Conservation (phyloP, 2,329 filamentous ascomycete genomes). For the Botryotinia convoluta region DNA sequence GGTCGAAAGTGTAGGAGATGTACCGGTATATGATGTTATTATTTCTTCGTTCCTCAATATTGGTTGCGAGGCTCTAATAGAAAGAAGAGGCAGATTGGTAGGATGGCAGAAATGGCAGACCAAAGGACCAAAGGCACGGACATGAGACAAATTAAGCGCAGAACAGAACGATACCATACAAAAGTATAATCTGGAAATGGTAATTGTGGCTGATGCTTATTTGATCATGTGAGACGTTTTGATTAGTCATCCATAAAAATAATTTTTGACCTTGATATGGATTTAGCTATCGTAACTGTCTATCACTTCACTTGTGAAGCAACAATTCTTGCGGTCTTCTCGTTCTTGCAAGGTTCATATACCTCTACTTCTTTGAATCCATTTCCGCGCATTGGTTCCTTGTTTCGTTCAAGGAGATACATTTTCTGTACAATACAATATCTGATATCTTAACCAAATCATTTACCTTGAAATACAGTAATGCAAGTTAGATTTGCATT, state of each 20-base stretch:
- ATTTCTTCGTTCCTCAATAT: conserved; percentile 7
- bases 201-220: not conserved
- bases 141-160: conserved; percentile 8
- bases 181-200: not conserved
- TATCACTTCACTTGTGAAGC: not conserved
- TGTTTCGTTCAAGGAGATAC: not conserved
- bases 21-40: conserved; percentile 1
- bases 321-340: not conserved
- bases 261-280: not conserved
- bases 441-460: not conserved
- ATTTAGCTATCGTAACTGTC: no score
- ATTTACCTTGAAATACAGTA: not conserved
- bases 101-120: not conserved
- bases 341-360: not conserved
- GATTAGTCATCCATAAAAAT: conserved; percentile 10
- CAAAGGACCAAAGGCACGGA: conserved; percentile 5
- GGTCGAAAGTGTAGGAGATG: not conserved
- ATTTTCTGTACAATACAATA: no score
- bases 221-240: not conserved
- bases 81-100: conserved; percentile 6
- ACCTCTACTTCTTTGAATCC: not conserved
- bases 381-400: not conserved
- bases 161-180: not conserved
- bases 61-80: not conserved
- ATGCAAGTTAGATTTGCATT: conserved; percentile 3